Percentiles rank a stretch among this genome's conserved stretches.
These are phyloP conservation scores for Vaccinium vitisidaea DNA, from an alignment of 148 eudicot genomes.

Conservation along the genomic window DNA sequence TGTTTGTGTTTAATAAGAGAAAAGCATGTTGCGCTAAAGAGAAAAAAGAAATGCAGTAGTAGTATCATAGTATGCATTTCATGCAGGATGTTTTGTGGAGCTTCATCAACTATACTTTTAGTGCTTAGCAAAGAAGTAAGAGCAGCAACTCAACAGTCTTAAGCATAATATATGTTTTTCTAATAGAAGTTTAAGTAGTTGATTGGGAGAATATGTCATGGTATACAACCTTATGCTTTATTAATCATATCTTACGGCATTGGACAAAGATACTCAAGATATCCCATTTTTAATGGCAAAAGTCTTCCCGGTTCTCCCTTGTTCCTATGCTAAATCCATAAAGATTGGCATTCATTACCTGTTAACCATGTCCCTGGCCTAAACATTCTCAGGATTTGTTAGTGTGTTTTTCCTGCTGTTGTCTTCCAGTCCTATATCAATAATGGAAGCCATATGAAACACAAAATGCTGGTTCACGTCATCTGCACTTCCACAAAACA, in stretches of 20 bases:
- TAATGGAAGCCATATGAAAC: background rate
- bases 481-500: background rate
- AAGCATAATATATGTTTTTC: background rate
- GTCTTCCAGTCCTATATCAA: background rate
- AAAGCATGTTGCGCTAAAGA: background rate
- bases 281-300: background rate
- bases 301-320: background rate
- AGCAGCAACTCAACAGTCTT: background rate
- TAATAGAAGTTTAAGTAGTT: background rate
- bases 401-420: background rate
- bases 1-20: background rate
- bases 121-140: background rate
- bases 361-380: background rate
- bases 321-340: background rate
- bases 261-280: background rate
- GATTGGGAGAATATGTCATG: background rate
- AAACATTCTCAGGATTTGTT: background rate
- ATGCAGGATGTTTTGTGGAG: background rate
- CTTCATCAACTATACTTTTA: background rate
- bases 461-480: background rate
- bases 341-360: background rate
- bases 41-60: background rate
- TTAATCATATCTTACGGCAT: background rate
- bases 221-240: background rate
- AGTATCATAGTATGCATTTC: background rate